Percentiles rank a stretch among this genome's conserved stretches.
phyloP scores from a whole-genome alignment of 2,329 filamentous ascomycete genomes.

The Neofusicoccum parvum region DNA sequence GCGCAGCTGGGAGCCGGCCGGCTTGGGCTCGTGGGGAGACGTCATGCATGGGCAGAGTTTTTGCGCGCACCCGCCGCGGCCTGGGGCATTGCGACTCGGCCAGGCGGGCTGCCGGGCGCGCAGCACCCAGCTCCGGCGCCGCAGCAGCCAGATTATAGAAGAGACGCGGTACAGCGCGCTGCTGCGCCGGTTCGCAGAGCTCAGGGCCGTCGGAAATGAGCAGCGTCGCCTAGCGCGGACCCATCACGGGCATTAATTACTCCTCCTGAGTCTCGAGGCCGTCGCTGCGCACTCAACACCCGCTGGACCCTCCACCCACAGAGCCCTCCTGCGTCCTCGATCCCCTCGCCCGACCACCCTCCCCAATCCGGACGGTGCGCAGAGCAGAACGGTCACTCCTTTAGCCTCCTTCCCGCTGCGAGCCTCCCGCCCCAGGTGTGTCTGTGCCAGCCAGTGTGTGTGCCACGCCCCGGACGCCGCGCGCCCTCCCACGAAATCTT shows the following conservation, averaged over 20 bases:
- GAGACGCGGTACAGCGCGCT: background rate
- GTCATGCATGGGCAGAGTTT: constrained; percentile 22
- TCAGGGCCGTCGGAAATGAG: constrained; percentile 20
- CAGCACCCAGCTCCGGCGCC: background rate
- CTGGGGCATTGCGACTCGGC: background rate
- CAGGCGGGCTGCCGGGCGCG: background rate
- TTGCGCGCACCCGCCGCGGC: background rate
- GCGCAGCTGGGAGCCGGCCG: background rate
- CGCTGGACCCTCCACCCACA: background rate
- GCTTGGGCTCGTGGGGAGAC: constrained; percentile 10
- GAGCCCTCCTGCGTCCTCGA: background rate
- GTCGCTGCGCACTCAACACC: constrained; percentile 8
- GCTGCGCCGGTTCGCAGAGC: background rate
- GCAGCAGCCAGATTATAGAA: background rate
- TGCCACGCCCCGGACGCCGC: constrained; percentile 17
- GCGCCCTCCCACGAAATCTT: constrained; percentile 21
- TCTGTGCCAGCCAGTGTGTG: background rate
- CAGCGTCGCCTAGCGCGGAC: constrained; percentile 21
- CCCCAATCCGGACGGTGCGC: constrained; percentile 14
- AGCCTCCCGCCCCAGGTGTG: background rate
- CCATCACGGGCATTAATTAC: constrained; percentile 23
- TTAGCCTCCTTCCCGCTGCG: constrained; percentile 10
- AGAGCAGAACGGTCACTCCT: constrained; percentile 21
- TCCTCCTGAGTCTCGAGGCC: constrained; percentile 16
- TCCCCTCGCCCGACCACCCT: constrained; percentile 11